A percentile compares a stretch with the other conserved stretches of the same genome.
Evolutionary conservation across 257 asterid genomes (phyloP).

Genomic region (Echium plantagineum): DNA sequence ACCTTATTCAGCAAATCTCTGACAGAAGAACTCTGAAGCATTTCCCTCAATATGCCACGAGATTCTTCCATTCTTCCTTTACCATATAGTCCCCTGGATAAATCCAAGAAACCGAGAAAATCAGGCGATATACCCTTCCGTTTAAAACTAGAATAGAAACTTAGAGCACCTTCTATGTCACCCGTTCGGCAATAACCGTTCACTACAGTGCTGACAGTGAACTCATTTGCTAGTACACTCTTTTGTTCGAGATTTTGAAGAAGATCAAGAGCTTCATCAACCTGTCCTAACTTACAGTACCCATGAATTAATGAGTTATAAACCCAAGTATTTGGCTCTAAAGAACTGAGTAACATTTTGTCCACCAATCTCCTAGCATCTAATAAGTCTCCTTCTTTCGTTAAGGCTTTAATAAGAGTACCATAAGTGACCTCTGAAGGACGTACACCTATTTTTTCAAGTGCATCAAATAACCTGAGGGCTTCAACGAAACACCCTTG

Average conservation of each 20-base stretch:
- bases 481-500: conserved; percentile 84
- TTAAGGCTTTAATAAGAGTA: conserved; percentile 64
- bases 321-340: conserved; percentile 39
- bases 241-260: conserved; percentile 45
- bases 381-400: conserved; percentile 51
- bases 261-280: conserved; percentile 50
- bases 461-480: conserved; percentile 68
- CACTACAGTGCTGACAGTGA: conserved; percentile 63
- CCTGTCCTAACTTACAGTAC: conserved; percentile 49
- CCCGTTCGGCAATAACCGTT: conserved; percentile 66
- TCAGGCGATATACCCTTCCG: conserved; percentile 53
- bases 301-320: conserved; percentile 76
- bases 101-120: conserved; percentile 64
- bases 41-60: conserved; percentile 57
- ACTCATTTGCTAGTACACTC: conserved; percentile 55
- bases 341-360: conserved; percentile 43
- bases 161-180: conserved; percentile 82
- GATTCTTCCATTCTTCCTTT: conserved; percentile 99
- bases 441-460: conserved; percentile 33
- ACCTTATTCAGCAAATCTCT: conserved; percentile 37
- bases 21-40: conserved; percentile 55
- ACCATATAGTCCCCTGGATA: conserved; percentile 60
- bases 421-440: conserved; percentile 75
- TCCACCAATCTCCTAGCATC: conserved; percentile 61
- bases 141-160: conserved; percentile 44